A percentile compares a stretch with the other conserved stretches of the same genome.
phyloP scores from a whole-genome alignment of 1,284 basidiomycete species.

The Pterulicium gracile region DNA sequence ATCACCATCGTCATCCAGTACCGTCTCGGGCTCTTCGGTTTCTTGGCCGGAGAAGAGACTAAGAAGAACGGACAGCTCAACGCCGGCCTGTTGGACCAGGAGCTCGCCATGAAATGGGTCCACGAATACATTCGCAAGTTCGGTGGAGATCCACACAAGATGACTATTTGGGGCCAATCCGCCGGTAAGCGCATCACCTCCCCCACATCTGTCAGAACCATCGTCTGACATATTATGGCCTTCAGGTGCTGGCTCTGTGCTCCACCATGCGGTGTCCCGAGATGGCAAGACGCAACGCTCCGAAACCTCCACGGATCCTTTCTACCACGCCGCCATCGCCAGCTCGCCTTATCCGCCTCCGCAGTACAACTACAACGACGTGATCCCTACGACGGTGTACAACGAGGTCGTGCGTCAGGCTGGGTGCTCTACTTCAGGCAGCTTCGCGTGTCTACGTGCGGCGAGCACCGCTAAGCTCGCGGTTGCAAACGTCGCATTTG shows the following conservation, averaged over 20 bases:
- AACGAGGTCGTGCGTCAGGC: not conserved
- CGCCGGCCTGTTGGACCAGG: constrained; percentile 16
- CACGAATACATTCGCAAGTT: constrained; percentile 17
- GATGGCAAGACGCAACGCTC: constrained; percentile 25
- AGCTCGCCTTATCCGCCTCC: constrained; percentile 34
- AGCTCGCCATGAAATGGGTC: constrained; percentile 20
- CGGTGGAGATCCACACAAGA: constrained; percentile 16
- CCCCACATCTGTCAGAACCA: not conserved
- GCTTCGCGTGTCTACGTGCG: constrained; percentile 24
- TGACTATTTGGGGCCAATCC: constrained; percentile 23
- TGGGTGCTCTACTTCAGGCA: constrained; percentile 11
- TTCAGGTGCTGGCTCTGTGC: constrained; percentile 22
- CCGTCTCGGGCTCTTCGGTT: constrained; percentile 31
- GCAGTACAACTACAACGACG: constrained; percentile 32
- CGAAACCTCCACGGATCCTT: constrained; percentile 22
- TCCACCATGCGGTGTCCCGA: constrained; percentile 21
- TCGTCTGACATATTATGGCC: not conserved
- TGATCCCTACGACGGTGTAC: constrained; percentile 23
- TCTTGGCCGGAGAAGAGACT: not conserved
- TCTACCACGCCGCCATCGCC: constrained; percentile 33
- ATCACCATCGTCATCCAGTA: constrained; percentile 29
- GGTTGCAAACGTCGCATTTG: constrained; percentile 24
- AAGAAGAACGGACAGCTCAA: not conserved
- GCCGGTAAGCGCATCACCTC: constrained; percentile 15
- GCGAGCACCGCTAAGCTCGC: constrained; percentile 20